Base-by-base conservation (phyloP, 768 basidiomycete genomes). In the Gloeopeniophorella convolvens region DNA sequence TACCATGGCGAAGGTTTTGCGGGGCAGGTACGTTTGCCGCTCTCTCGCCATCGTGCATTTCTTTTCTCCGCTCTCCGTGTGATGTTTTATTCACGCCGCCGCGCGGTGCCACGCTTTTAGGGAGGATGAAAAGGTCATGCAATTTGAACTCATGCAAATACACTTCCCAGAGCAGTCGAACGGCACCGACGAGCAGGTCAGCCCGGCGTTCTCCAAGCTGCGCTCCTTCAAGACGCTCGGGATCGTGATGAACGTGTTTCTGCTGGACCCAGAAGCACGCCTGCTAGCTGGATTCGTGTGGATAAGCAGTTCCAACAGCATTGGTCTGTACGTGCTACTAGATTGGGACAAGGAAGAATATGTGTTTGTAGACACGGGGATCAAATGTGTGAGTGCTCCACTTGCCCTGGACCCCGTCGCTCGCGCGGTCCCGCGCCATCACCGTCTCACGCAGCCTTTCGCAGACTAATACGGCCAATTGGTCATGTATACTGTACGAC, bases 161-260 rank as follows among this genome's bases (percentile, higher is more conserved):
- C 71, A 75, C 9, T 84, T 86, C 52, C 76, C 75, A 3, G 74
- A 77, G 16, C 49, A 54, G 33, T 47, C 35, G 7, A 40, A 24
- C 33, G 49, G 40, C 24, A 37, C 46, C 3, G 45, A 28, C 23
- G 35, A 44, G 5, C 35, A 39, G 13, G 32, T 42, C 4, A 37
- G 40, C 6, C 83, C 84, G 1, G 48, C 67, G 1, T 85, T 85
- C 59, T 75, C 73, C 9, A 73, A 71, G 42, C 72, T 84, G n/a
- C 76, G 80, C 15, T 70, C 74, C 10, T 86, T 85, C 59, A 74
- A 74, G 55, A 83, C 80, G 0, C 70, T 72, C 0, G 84, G 84
- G 3, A 76, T 81, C 11, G 83, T 86, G 11, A 85, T 86, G 82
- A 85, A 85, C 56, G 79, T 87, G 21, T 87, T 86, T 60, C 70